A percentile compares a stretch with the other conserved stretches of the same genome.
Evolutionary conservation across 2,329 filamentous ascomycete genomes (phyloP).

Genomic region (Elsinoe necatrix): DNA sequence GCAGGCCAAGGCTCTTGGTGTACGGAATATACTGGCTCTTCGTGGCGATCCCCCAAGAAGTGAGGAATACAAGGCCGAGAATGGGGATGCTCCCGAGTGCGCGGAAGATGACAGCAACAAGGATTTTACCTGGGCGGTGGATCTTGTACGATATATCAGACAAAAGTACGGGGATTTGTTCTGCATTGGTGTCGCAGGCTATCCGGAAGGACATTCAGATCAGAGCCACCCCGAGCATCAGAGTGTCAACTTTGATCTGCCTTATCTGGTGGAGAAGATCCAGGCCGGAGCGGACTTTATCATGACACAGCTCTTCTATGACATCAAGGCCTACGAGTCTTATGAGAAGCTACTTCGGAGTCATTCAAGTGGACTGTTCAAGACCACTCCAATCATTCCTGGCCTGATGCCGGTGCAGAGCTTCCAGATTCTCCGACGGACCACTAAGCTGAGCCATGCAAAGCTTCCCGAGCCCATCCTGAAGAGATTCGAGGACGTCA

Average conservation of each 20-base stretch:
- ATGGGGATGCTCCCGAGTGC: slow-evolving; percentile 38
- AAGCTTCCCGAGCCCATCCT: slow-evolving; percentile 65
- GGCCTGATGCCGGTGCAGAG: slow-evolving; percentile 97
- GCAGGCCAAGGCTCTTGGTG: slow-evolving; percentile 80
- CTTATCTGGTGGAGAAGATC: slow-evolving; percentile 83
- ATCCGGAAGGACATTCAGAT: slow-evolving; percentile 91
- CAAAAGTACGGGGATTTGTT: slow-evolving; percentile 87
- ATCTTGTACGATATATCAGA: slow-evolving; percentile 83
- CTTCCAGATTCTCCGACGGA: slow-evolving; percentile 89
- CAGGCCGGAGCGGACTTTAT: slow-evolving; percentile 91
- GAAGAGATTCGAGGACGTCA: slow-evolving; percentile 61
- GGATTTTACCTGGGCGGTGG: slow-evolving; percentile 81
- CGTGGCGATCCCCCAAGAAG: slow-evolving; percentile 83
- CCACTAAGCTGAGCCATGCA: slow-evolving; percentile 89
- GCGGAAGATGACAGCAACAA: slow-evolving; percentile 56
- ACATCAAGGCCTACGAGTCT: slow-evolving; percentile 68
- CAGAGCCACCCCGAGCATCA: slow-evolving; percentile 79
- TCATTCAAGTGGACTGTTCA: slow-evolving; percentile 78
- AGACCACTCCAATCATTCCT: slow-evolving; percentile 80
- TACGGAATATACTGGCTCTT: slow-evolving; percentile 87
- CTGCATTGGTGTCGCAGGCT: slow-evolving; percentile 87
- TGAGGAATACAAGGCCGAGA: slow-evolving; percentile 72
- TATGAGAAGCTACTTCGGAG: slow-evolving; percentile 71
- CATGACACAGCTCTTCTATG: slow-evolving; percentile 97
- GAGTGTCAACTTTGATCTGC: slow-evolving; percentile 59